phyloP scores from a whole-genome alignment of 352 stramenopile species.

The Globisporangium abappressorium region DNA sequence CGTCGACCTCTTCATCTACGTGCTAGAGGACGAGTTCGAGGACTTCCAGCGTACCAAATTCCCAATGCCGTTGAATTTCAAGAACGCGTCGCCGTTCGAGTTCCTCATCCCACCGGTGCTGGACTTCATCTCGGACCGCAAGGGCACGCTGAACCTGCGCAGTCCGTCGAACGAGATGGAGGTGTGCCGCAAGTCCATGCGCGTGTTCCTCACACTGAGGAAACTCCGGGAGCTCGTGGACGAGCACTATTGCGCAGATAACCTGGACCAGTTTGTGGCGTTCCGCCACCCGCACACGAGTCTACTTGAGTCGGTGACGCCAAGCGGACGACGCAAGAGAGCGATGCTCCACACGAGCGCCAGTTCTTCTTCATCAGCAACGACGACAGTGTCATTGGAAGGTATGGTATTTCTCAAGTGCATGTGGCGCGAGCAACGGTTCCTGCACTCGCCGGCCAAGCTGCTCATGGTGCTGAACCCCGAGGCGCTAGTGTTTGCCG shows the following conservation, averaged over 20 bases:
- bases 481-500: constrained; percentile 66
- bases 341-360: constrained; percentile 1
- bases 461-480: constrained; percentile 74
- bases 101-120: constrained; percentile 48
- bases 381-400: constrained; percentile 32
- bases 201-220: constrained; percentile 57
- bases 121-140: constrained; percentile 20
- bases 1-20: constrained; percentile 79
- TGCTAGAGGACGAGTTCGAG: constrained; percentile 67
- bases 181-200: constrained; percentile 66
- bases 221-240: constrained; percentile 57
- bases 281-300: constrained; percentile 63
- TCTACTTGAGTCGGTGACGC: constrained; percentile 26
- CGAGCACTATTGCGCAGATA: constrained; percentile 35
- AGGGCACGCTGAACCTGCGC: constrained; percentile 39
- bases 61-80: constrained; percentile 45
- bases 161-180: constrained; percentile 69
- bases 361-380: background rate
- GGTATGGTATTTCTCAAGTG: constrained; percentile 73
- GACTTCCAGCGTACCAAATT: constrained; percentile 50
- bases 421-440: constrained; percentile 77
- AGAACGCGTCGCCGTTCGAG: constrained; percentile 67
- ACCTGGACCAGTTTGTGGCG: constrained; percentile 47
- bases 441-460: constrained; percentile 53
- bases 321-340: constrained; percentile 4